Base-by-base conservation (phyloP, 2,329 filamentous ascomycete species). In the Alternaria sp. region DNA sequence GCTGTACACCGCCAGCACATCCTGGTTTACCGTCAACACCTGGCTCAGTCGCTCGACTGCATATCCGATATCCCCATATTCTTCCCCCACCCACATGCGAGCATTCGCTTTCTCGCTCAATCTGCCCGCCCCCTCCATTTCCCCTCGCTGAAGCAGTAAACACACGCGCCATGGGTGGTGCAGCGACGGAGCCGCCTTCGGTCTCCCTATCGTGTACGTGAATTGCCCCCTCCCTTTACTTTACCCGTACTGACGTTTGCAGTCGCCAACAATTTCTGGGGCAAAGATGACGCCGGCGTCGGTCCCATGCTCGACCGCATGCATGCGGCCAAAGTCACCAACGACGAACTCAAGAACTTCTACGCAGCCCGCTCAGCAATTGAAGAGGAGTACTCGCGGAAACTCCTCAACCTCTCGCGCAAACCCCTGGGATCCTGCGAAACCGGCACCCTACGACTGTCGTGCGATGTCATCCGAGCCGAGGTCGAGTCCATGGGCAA, bases 191-290 rank as follows among this genome's bases (percentile, higher is more conserved):
- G 71, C 82, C 83, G 72, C 90, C 90, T 71, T 86, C 87, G 56
- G 89, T 92, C 73, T 84, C 88, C 71, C 83, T 92, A 76, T 92
- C 90, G 50, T 92, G 33, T 37, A n/a, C 4, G 33, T 9, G 8
- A 37, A 37, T 37, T 37, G 51, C n/a, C 59, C 51, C 33, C n/a
- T 15, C 25, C 44, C 14, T n/a, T 6, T 12, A 37, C 18, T 25
- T 11, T n/a, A 26, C 21, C 6, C 4, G 7, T 71, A 69, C 81
- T 83, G 62, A 84, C 71, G 15, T 10, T 12, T 14, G 18, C 70
- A 94, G 94, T 99, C 84, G 95, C 96, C 75, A 99, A 99, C 84
- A 99, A 99, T 80, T 99, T 99, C 82, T 99, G 96, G 96, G 96
- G 96, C 68, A 98, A 97, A 85, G 95, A 98, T 80, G 96, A 99